Evolutionary conservation across 2,329 filamentous ascomycete genomes (phyloP), one percentile per base, ranked within the genome.

Genomic region (Lecanicillium sp.): DNA sequence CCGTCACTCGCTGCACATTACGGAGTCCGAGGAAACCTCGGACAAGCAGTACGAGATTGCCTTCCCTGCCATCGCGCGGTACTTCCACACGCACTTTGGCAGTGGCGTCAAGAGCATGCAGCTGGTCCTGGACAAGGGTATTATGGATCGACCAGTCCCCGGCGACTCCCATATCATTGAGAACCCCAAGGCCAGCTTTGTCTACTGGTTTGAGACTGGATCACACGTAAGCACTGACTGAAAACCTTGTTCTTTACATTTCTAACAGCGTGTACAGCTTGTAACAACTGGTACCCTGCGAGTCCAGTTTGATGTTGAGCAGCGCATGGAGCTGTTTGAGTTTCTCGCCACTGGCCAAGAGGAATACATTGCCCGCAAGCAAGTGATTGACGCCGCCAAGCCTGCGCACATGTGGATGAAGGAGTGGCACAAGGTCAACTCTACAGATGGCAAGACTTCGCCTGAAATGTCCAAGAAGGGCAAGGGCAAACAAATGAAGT

Each of bases 21-120:
- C 60, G 30, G 69, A 74, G 15, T 69, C 74, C 41, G 76, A 80
- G 32, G 71, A 78, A 33, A 64, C 64, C 27, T 69, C 67, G 14
- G 74, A 82, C 40, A 96, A 94, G 65, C 79, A 84, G 52, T 96
- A 89, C 52, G 89, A 96, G 57, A 87, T 97, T 35, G 77, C 82
- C 3, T 86, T 78, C 42, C 77, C 88, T 4, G 85, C 85, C 1
- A 70, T 98, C 33, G 79, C 90, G 25, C 80, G 90, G 52, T 97
- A 92, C 60, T 96, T 95, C 57, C 79, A 84, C 51, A 89, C 87
- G 0, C 84, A 94, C 52, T 96, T 92, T 56, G 81, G 83, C 41
- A 90, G 87, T 44, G 89, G 88, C 6, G 81, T 96, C 40, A 83
- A 77, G 49, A 86, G 81, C 39, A 86, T 97, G 50, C 87, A 95